Conservation (phyloP, 108 stramenopile genomes). For the Epithemia pelagica region DNA sequence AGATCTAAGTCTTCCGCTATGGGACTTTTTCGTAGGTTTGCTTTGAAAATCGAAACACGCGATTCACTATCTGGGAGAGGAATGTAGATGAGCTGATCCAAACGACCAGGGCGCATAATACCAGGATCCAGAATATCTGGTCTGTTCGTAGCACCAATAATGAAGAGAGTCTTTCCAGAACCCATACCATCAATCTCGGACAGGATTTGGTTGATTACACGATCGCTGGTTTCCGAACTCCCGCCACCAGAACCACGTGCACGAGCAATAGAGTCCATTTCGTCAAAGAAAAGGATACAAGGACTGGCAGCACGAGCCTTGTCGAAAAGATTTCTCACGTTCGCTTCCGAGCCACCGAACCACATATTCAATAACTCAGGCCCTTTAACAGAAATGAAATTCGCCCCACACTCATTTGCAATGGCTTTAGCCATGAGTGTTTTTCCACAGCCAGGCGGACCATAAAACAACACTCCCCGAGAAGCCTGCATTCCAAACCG, state of each 20-base stretch:
- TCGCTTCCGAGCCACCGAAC: slow-evolving; percentile 99
- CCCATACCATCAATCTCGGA: slow-evolving; percentile 98
- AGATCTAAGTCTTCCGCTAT: slow-evolving; percentile 73
- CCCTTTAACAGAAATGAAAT: slow-evolving; percentile 99
- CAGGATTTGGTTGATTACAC: slow-evolving; percentile 99
- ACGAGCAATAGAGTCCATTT: slow-evolving; percentile 99
- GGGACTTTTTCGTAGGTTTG: slow-evolving; percentile 92
- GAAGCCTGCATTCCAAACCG: slow-evolving; percentile 96
- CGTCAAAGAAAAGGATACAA: slow-evolving; percentile 99
- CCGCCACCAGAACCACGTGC: slow-evolving; percentile 87
- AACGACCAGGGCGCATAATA: slow-evolving; percentile 97
- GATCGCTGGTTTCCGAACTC: slow-evolving; percentile 95
- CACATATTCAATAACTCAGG: slow-evolving; percentile 98
- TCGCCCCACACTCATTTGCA: slow-evolving; percentile 98
- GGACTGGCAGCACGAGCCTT: slow-evolving; percentile 98
- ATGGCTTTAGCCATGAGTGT: slow-evolving; percentile 99
- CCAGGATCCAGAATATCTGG: slow-evolving; percentile 98
- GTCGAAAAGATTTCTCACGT: slow-evolving; percentile 98
- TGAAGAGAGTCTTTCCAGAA: slow-evolving; percentile 95
- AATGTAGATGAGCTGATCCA: slow-evolving; percentile 99
- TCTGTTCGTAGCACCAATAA: slow-evolving; percentile 99
- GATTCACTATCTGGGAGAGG: slow-evolving; percentile 91
- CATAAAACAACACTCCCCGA: slow-evolving; percentile 97
- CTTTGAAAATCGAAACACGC: slow-evolving; percentile 93
- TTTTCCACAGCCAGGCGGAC: slow-evolving; percentile 99